A percentile compares a stretch with the other conserved stretches of the same genome.
Conservation (phyloP, 768 basidiomycete species). For the Boletellus ananas region DNA sequence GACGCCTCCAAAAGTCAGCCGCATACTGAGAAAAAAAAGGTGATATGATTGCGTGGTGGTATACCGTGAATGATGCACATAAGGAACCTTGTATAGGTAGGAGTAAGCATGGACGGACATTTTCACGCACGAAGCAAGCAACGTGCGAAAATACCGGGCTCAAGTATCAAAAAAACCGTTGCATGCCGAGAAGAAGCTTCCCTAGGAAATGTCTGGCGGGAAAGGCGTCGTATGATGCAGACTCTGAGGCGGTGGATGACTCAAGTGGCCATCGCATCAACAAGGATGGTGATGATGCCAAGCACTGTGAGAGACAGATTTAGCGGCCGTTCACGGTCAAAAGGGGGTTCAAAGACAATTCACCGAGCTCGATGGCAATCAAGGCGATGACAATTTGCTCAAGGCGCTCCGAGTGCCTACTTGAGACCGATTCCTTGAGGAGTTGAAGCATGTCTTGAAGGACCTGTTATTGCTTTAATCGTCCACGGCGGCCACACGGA, state of each 20-base stretch:
- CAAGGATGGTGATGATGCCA: constrained; percentile 86
- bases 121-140: neutral
- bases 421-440: constrained; percentile 91
- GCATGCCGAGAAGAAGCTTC: neutral
- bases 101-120: neutral
- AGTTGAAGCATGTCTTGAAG: constrained; percentile 96
- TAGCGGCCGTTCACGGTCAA: neutral
- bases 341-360: constrained; percentile 14
- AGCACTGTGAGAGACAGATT: constrained; percentile 49
- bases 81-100: neutral
- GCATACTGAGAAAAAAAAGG: neutral
- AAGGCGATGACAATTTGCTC: constrained; percentile 92
- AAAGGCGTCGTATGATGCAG: constrained; percentile 9
- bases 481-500: constrained; percentile 4
- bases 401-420: constrained; percentile 82
- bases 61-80: neutral
- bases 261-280: constrained; percentile 66
- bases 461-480: constrained; percentile 46
- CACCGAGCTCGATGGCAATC: constrained; percentile 86
- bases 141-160: constrained; percentile 2
- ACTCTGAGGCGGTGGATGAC: neutral
- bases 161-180: neutral
- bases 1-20: constrained; percentile 1
- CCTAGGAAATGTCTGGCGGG: constrained; percentile 1
- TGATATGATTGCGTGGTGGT: neutral